Base-by-base conservation (phyloP, 2,329 filamentous ascomycete species). In the Gaeumannomyces tritici region DNA sequence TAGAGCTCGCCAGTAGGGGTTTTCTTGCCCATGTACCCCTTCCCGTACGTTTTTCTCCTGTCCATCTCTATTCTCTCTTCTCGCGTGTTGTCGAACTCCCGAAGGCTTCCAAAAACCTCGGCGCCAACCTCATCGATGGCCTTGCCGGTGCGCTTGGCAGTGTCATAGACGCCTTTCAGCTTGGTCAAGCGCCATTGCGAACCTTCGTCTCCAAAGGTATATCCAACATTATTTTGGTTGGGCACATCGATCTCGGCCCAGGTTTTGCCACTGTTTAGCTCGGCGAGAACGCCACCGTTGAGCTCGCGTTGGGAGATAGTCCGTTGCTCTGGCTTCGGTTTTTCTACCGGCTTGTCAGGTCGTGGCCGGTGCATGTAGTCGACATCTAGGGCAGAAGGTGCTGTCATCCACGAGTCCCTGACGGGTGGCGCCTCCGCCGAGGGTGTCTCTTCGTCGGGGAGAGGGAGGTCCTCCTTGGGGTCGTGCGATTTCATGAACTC, bases 171-270 rank as follows among this genome's bases (percentile, higher is more conserved):
- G 13, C 87, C 89, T 67, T 89, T 92, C 35, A 99, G 83, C 73
- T 93, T 97, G 7, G 89, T 96, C 93, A 99, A 96, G 60, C 96
- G 88, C 95, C 96, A 99, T 69, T 91, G 85, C 18, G 93, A 93
- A 0, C 95, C 93, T 8, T 84, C 77, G 72, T 99, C 95, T 24
- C 96, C 95, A 73, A 99, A 96, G 0, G 79, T 85, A 71, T 98
- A 99, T 63, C 21, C 42, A 11, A 96, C 84, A 62, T 89, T 83
- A 61, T 85, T 79, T 57, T 85, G 76, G 0, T 80, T 77, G 1
- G 82, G 79, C 8, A 83, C 73, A 27, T 80, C 76, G 12, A 84
- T 72, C 18, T 84, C 79, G 31, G 84, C 81, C 2, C 81, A 66
- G 0, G 74, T 75, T 60, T 82, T 85, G 3, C 62, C 83, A 82